Percentiles rank a stretch among this genome's conserved stretches.
Conservation (phyloP, 371 early-diverging fungal genomes). For the Funneliformis caledonium region DNA sequence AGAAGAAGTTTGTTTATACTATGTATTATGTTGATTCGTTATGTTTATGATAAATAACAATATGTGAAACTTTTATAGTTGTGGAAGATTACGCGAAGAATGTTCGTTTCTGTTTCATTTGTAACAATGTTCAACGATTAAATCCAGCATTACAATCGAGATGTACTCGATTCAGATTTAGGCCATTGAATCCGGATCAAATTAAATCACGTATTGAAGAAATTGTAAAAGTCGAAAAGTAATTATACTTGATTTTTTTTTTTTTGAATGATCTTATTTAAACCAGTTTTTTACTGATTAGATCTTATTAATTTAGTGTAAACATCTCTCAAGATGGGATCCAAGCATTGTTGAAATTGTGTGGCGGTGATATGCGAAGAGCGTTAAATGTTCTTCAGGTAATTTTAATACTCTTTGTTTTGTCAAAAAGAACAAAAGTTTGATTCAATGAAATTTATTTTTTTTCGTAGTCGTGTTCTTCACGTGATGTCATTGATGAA, state of each 20-base stretch:
- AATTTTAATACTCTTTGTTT: conserved; percentile 9
- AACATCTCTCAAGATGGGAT: conserved; percentile 83
- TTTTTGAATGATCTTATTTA: neutral
- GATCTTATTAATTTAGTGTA: conserved; percentile 53
- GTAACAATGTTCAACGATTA: conserved; percentile 98
- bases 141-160: conserved; percentile 98
- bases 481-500: conserved; percentile 76
- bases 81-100: conserved; percentile 98
- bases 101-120: conserved; percentile 98
- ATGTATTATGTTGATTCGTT: neutral
- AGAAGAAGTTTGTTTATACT: conserved; percentile 72
- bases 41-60: too few species aligned
- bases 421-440: conserved; percentile 16
- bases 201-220: conserved; percentile 75
- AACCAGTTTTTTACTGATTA: neutral
- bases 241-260: conserved; percentile 39
- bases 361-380: conserved; percentile 97
- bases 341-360: conserved; percentile 77
- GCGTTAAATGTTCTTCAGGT: conserved; percentile 93
- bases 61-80: conserved; percentile 54
- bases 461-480: conserved; percentile 71
- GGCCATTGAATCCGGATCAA: conserved; percentile 81
- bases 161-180: conserved; percentile 98
- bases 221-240: conserved; percentile 78
- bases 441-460: neutral